phyloP scores from a whole-genome alignment of 2,329 filamentous ascomycete species.

The Alternaria arborescens region DNA sequence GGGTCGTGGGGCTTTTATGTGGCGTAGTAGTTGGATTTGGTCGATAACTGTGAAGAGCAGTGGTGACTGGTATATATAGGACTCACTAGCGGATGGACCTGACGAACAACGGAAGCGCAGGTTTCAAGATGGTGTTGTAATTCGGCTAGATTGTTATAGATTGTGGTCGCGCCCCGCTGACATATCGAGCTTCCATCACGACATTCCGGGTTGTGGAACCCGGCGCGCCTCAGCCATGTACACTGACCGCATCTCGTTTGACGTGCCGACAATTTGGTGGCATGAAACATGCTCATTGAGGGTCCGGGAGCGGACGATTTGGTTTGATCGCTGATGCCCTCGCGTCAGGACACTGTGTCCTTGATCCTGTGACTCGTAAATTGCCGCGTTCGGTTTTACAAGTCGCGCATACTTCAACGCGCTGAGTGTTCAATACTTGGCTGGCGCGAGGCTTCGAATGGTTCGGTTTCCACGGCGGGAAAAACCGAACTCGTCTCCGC shows the following conservation, averaged over 20 bases:
- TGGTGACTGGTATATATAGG: conserved; percentile 26
- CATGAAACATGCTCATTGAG: conserved; percentile 48
- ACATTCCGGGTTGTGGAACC: conserved; percentile 37
- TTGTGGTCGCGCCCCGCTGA: conserved; percentile 39
- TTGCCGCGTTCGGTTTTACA: background rate
- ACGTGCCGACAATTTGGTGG: conserved; percentile 27
- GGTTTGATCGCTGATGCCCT: background rate
- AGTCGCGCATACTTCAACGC: background rate
- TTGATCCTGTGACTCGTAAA: background rate
- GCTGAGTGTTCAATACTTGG: background rate
- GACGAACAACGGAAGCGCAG: conserved; percentile 35
- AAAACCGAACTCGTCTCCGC: background rate
- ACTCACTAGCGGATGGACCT: conserved; percentile 12
- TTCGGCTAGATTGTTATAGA: conserved; percentile 45
- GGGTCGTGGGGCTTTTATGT: conserved; percentile 13
- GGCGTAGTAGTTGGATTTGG: conserved; percentile 6
- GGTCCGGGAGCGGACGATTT: background rate
- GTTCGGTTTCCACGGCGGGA: too few relatives aligned
- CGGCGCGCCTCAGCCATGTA: conserved; percentile 34
- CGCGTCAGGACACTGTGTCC: conserved; percentile 17
- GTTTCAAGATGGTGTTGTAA: conserved; percentile 47
- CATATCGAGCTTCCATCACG: conserved; percentile 32
- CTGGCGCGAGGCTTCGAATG: background rate
- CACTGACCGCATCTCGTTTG: conserved; percentile 17
- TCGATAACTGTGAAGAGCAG: conserved; percentile 4